A percentile compares a stretch with the other conserved stretches of the same genome.
These are phyloP conservation scores for Aquilaria malaccensis DNA, from an alignment of 345 rosid genomes.

Conservation along the genomic window DNA sequence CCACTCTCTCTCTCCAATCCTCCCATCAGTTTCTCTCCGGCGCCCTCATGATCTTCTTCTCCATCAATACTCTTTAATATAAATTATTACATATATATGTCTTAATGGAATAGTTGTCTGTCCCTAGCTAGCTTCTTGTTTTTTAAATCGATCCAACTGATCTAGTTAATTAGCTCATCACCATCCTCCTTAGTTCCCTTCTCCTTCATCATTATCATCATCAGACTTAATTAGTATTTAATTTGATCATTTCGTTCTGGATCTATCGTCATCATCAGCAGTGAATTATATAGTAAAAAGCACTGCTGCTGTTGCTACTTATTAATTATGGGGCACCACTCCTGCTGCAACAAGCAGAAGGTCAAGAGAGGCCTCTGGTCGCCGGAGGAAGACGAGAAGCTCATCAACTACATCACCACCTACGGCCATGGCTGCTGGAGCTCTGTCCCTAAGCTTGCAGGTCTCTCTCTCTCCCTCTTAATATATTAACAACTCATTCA, in stretches of 20 bases:
- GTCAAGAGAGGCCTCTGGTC: conserved; percentile 99
- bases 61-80: not conserved
- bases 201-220: not conserved
- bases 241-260: too few species aligned
- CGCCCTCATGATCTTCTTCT: not conserved
- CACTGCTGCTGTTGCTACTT: too few species aligned
- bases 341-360: conserved; percentile 98
- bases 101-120: too few species aligned
- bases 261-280: too few species aligned
- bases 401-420: conserved; percentile 76
- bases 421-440: conserved; percentile 99
- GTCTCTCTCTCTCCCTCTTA: conserved; percentile 18
- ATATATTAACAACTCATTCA: not conserved
- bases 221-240: too few species aligned
- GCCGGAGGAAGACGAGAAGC: conserved; percentile 98
- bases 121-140: too few species aligned
- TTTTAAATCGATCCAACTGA: too few species aligned
- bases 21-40: not conserved
- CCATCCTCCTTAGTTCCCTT: not conserved
- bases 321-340: conserved; percentile 74
- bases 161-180: not conserved
- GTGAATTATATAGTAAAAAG: too few species aligned
- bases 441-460: conserved; percentile 95
- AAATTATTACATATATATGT: not conserved
- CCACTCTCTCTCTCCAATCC: not conserved